Base-by-base conservation (phyloP, 83 land plant species). In the Picea mariana region DNA sequence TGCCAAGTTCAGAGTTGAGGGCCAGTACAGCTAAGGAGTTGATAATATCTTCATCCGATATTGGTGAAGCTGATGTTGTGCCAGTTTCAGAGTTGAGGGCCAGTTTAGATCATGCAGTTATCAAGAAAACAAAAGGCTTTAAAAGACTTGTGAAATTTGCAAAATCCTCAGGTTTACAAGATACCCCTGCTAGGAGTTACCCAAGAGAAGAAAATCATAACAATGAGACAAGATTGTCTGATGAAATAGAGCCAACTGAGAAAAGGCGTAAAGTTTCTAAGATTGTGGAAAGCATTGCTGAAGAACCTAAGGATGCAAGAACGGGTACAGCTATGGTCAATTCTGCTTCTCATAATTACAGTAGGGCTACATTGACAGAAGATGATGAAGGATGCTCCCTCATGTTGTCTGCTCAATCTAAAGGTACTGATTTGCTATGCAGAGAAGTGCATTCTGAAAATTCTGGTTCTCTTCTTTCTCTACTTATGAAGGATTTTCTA, bases 141-240 rank as follows among this genome's bases (percentile, higher is more conserved):
- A 73, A 73, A n/a, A 73, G 77, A 73, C 77, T 73, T 44, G 77
- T 73, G 26, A 73, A 73, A 73, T 42, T n/a, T 73, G 55, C n/a
- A 73, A 73, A 73, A 44, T 73, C n/a, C 38, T 69, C 44, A 34
- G 73, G 20, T 17, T 38, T 42, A 3, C 34, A 69, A 69, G 73
- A 38, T 31, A 69, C 47, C n/a, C 7, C 9, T 69, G 20, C 18
- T 69, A 69, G 42, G 73, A 42, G 34, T 34, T 31, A 69, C 34
- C 73, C 24, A 73, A 20, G 9, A 9, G 47, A 73, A 73, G 47
- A 23, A 73, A 73, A 20, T 73, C 21, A 21, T 18, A 73, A 44
- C 55, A 73, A 44, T 73, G 55, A 7, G 58, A 11, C 49, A 71
- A 18, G 21, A 42, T 40, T 71, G 23, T 38, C 20, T 40, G 52